Evolutionary conservation across 257 asterid species (phyloP).

Genomic region (Plantago major): DNA sequence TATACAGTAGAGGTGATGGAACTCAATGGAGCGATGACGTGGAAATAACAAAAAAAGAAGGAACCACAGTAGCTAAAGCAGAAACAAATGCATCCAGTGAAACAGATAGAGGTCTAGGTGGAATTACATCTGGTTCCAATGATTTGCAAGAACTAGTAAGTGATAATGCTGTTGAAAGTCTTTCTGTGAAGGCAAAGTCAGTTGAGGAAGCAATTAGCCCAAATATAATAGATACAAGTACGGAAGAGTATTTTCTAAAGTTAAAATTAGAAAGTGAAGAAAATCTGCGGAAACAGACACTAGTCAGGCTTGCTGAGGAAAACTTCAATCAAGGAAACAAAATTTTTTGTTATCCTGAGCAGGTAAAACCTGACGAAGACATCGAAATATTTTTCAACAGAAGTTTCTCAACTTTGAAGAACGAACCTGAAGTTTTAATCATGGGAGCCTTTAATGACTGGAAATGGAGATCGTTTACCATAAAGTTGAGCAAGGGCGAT

Average conservation of each 20-base stretch:
- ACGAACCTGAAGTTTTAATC: slow-evolving; percentile 62
- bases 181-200: slow-evolving; percentile 25
- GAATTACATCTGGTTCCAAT: slow-evolving; percentile 6
- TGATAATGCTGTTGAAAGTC: slow-evolving; percentile 14
- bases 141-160: slow-evolving; percentile 16
- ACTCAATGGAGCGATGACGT: slow-evolving; percentile 18
- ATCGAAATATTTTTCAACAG: slow-evolving; percentile 67
- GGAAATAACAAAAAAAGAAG: slow-evolving; percentile 25
- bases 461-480: slow-evolving; percentile 79
- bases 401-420: slow-evolving; percentile 70
- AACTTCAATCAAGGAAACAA: slow-evolving; percentile 56
- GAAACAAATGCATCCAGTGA: slow-evolving; percentile 4
- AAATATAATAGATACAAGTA: neutral
- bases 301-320: slow-evolving; percentile 67
- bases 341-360: slow-evolving; percentile 67
- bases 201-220: slow-evolving; percentile 23
- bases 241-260: slow-evolving; percentile 35
- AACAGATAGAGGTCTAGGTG: neutral
- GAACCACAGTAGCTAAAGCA: neutral
- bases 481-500: slow-evolving; percentile 57
- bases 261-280: slow-evolving; percentile 63
- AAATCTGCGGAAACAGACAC: slow-evolving; percentile 33
- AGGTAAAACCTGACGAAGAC: slow-evolving; percentile 67
- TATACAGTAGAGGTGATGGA: slow-evolving; percentile 15
- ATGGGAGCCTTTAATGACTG: slow-evolving; percentile 93